Evolutionary conservation across 2,329 filamentous ascomycete genomes (phyloP).

Genomic region (Xylaria sp.): DNA sequence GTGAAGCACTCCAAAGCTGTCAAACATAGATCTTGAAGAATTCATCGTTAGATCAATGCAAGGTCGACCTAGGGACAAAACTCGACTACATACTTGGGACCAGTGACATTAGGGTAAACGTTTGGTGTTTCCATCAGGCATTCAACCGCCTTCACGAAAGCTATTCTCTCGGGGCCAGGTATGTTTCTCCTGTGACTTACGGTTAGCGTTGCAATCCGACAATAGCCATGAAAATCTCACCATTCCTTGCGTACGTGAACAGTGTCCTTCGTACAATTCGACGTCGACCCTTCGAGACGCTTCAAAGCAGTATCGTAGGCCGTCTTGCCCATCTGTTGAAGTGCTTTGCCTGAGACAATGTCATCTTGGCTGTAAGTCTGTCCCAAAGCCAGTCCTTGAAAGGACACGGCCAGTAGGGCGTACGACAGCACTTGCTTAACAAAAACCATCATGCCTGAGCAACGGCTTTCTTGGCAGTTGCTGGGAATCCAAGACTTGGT

Average conservation of each 20-base stretch:
- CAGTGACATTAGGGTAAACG: constrained; percentile 45
- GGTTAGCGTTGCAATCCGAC: not conserved
- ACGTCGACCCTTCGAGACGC: constrained; percentile 38
- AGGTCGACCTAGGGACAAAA: not conserved
- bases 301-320: constrained; percentile 43
- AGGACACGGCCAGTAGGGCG: constrained; percentile 40
- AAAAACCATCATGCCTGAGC: constrained; percentile 38
- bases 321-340: constrained; percentile 42
- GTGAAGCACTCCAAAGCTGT: constrained; percentile 48
- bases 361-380: constrained; percentile 44
- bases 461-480: not conserved
- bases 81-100: constrained; percentile 40
- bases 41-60: not conserved
- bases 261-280: constrained; percentile 46
- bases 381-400: constrained; percentile 41
- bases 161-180: constrained; percentile 43
- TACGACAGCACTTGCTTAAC: constrained; percentile 39
- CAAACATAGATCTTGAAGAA: constrained; percentile 43
- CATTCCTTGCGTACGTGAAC: constrained; percentile 48
- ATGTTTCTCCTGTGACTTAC: constrained; percentile 42
- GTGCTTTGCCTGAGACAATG: constrained; percentile 45
- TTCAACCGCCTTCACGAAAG: constrained; percentile 45
- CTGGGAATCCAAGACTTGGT: not conserved
- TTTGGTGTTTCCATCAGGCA: constrained; percentile 46
- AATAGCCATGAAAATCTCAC: constrained; percentile 26